Conservation (phyloP, 2,329 filamentous ascomycete species). For the Aspergillus ochraceus region DNA sequence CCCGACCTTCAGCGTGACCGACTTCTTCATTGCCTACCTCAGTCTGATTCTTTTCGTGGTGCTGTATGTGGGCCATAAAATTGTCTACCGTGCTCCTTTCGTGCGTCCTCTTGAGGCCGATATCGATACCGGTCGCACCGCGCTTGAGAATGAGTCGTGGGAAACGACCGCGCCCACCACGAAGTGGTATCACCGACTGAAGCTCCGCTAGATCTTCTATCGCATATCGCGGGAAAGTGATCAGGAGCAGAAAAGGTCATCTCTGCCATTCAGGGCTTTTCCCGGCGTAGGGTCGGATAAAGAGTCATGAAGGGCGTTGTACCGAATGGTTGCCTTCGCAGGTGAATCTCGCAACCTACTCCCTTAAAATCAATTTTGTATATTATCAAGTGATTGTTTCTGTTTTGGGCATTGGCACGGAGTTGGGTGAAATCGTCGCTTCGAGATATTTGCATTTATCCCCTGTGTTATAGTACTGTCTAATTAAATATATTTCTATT, state of each 20-base stretch:
- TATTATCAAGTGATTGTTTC: background rate
- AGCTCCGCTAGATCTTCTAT: slow-evolving; percentile 92
- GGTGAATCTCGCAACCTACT: background rate
- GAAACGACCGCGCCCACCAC: slow-evolving; percentile 43
- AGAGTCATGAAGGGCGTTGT: background rate
- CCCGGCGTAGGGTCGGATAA: background rate
- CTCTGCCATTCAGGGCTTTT: background rate
- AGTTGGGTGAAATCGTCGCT: background rate
- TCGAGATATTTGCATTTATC: background rate
- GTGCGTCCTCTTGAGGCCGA: slow-evolving; percentile 44
- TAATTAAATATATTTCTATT: background rate
- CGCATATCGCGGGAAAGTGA: background rate
- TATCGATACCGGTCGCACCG: slow-evolving; percentile 41
- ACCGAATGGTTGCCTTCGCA: background rate
- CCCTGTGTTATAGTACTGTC: background rate
- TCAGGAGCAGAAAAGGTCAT: background rate
- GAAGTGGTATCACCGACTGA: slow-evolving; percentile 87
- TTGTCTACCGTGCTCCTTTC: slow-evolving; percentile 38
- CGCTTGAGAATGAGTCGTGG: slow-evolving; percentile 37
- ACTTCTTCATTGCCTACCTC: slow-evolving; percentile 66
- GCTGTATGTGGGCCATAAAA: slow-evolving; percentile 62
- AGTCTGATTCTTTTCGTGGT: slow-evolving; percentile 64
- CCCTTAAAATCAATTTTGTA: background rate
- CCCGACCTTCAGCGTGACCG: slow-evolving; percentile 54
- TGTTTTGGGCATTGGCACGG: background rate